Evolutionary conservation across 1,284 basidiomycete genomes (phyloP), one percentile per base, ranked within the genome.

Genomic region (Naganishia sp.): DNA sequence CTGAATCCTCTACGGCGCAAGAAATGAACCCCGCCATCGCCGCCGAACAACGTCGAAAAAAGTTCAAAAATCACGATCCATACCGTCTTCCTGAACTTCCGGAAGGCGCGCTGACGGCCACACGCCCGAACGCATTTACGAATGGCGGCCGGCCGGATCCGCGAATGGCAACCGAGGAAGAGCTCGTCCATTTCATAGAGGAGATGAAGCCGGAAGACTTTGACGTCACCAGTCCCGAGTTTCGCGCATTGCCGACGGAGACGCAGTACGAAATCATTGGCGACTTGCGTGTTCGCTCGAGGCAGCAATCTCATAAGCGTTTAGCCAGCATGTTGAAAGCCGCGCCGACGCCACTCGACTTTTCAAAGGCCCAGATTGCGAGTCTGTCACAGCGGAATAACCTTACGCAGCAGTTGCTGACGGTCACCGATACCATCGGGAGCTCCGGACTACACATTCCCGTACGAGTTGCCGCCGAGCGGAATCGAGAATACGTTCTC

Each of bases 231-330:
- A 92, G 91, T 1, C 84, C 90, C 9, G 90, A 88, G n/a, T 99
- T 99, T 75, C 87, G 88, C 31, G 90, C 92, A 69, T 84, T 99
- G 11, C 94, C 96, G 0, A 92, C 92, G 0, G 94, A 98, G 78
- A 87, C 96, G 25, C 94, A 99, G 76, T 99, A 99, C 79, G 96
- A 99, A 81, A 94, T 99, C 71, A 89, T 99, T 36, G 95, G 95
- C 66, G 96, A 99, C 80, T 81, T 98, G 66, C 87, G 94, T 5
- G 82, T 95, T 52, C 93, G 93, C 76, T 97, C 94, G 1, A 86
- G 96, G 2, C 93, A 96, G 78, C 95, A 93, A 7, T 96, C 92
- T 6, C 90, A 94, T 80, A 87, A 87, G 59, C 89, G 96, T 11
- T 81, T 99, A 39, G 90, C 95, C 72, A 88, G 89, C 65, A 99